phyloP scores from a whole-genome alignment of 441 rosid species.

The Jatropha multifida region DNA sequence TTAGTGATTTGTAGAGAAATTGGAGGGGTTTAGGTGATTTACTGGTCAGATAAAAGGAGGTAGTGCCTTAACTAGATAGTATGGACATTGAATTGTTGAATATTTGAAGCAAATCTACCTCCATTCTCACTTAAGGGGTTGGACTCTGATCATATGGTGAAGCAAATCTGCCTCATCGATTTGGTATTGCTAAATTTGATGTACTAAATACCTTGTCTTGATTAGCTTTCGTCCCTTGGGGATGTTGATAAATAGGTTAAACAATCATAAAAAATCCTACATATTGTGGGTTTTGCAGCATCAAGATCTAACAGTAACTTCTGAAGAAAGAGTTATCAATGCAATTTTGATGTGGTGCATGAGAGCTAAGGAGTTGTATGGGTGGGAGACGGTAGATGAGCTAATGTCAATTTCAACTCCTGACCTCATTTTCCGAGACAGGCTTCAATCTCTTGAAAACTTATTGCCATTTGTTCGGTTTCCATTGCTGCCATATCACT shows the following conservation, averaged over 20 bases:
- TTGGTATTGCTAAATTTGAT: neutral
- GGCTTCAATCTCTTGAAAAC: slow-evolving; percentile 58
- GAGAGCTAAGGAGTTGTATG: slow-evolving; percentile 56
- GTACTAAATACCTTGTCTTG: neutral
- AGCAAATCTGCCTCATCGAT: neutral
- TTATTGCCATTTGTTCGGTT: slow-evolving; percentile 75
- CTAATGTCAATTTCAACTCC: slow-evolving; percentile 41
- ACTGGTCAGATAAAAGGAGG: neutral
- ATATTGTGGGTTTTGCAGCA: slow-evolving; percentile 63
- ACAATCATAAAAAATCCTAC: slow-evolving; percentile 18
- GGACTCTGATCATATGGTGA: neutral
- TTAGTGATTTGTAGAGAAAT: neutral
- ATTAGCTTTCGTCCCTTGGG: slow-evolving; percentile 5
- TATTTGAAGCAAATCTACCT: neutral
- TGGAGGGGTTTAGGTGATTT: neutral
- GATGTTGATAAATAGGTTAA: slow-evolving; percentile 13
- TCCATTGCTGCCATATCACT: slow-evolving; percentile 65
- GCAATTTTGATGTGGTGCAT: slow-evolving; percentile 93
- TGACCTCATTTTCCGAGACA: slow-evolving; percentile 56
- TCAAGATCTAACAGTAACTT: slow-evolving; percentile 89
- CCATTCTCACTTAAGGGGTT: neutral
- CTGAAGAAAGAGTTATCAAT: slow-evolving; percentile 89
- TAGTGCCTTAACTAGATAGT: neutral
- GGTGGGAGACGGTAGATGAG: slow-evolving; percentile 76
- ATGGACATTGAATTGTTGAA: neutral